Base-by-base conservation (phyloP, 2,329 filamentous ascomycete genomes). In the Cercospora sojina region DNA sequence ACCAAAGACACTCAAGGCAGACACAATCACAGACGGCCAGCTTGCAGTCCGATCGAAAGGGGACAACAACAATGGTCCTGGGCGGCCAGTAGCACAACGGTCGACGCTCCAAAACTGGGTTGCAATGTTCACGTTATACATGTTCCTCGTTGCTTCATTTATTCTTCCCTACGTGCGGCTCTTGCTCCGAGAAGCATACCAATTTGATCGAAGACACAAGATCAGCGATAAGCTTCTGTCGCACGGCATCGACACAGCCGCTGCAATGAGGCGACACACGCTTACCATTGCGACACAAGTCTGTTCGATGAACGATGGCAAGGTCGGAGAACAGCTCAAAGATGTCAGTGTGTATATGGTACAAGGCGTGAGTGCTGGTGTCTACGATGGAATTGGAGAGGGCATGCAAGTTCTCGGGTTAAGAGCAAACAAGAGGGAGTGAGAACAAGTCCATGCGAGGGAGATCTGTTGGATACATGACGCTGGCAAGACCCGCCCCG, bases 151-250 rank as follows among this genome's bases (percentile, higher is more conserved):
- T 7, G 64, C 87, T 27, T 86, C 88, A 62, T 82, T 90, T 57
- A 68, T 90, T 16, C 76, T 89, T 10, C 88, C 89, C 1, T 90
- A 89, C 72, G 73, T 88, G 32, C 83, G 86, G 69, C 72, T 84
- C 4, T 75, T 90, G 12, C 70, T 88, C 13, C 80, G 81, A 16
- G 77, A 83, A 16, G 81, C 84, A 16, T 88, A 88, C 68, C 80
- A 83, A 58, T 88, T 89, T 69, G 90, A 93, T 75, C 84, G 88
- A 16, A 83, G 87, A 70, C 86, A 92, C 77, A 86, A 85, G 68
- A 81, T 93, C 67, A 87, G 84, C 0, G 85, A 88, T 73, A 83
- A 84, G 25, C 68, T 89, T 1, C 76, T 89, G 18, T 80, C 81
- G 7, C 80, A 80, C 23, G 79, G 86, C 5, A 77, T 88, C 32